Base-by-base conservation (phyloP, 2,329 filamentous ascomycete species). In the Cryoendolithus antarcticus region DNA sequence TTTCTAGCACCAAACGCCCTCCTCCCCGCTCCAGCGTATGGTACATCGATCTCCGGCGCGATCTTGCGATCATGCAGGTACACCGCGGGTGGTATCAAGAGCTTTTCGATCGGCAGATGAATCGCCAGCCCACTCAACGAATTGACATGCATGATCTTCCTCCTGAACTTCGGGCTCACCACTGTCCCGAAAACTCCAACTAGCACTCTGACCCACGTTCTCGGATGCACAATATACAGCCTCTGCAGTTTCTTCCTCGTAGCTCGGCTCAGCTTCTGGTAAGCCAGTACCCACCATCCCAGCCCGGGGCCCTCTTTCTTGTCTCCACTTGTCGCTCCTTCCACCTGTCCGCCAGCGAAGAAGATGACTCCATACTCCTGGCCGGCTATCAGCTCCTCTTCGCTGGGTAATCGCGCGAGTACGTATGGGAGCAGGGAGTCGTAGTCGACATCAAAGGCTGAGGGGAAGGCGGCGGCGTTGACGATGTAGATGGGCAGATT, bases 271-370 rank as follows among this genome's bases (percentile, higher is more conserved):
- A 74, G 61, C 44, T 73, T 62, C 49, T 73, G 67, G 54, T 75
- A 75, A 10, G 70, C 70, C 48, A 74, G 70, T 37, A 74, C 55
- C 46, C 71, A 72, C 71, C 71, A 75, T 31, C 67, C 67, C 62
- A 68, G 70, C 21, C 67, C 66, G 2, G 71, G 70, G 1, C 58
- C 58, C 37, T 60, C 61, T 54, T 68, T 71, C 54, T 65, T 71
- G 32, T 57, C 51, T 8, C 24, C 24, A 15, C 43, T 54, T 8
- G 63, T 65, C 9, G 57, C 60, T 34, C 60, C 62, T 35, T 63
- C 66, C 34, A 62, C 61, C 30, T 63, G 63, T 8, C 69, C 70
- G n/a, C 70, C 71, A 4, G 71, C 70, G 48, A 74, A 74, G 56
- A 74, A 72, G 40, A 74, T 59, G 34, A 75, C 64, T 49, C 72